Evolutionary conservation across 2,329 filamentous ascomycete genomes (phyloP).

Genomic region (Fusarium nematophilum): DNA sequence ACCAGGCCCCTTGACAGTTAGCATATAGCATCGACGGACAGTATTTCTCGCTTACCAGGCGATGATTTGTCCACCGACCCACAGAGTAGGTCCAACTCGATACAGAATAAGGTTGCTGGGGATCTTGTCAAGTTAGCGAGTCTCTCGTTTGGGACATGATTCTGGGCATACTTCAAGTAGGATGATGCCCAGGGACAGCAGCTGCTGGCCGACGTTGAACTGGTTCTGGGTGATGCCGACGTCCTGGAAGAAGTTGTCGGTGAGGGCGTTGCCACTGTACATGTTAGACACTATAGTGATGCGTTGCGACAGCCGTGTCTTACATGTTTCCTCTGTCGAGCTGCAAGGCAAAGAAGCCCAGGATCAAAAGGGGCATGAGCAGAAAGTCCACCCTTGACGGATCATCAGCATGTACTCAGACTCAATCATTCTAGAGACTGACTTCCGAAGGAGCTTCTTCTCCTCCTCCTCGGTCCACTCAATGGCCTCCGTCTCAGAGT

Average conservation of each 20-base stretch:
- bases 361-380: constrained; percentile 57
- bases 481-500: constrained; percentile 10
- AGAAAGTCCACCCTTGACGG: constrained; percentile 53
- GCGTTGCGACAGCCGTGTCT: neutral
- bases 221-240: constrained; percentile 58
- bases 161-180: constrained; percentile 45
- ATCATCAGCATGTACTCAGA: neutral
- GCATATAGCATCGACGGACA: constrained; percentile 41
- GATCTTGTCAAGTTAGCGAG: constrained; percentile 42
- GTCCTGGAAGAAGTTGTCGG: constrained; percentile 58
- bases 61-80: constrained; percentile 47
- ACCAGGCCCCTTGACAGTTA: constrained; percentile 46
- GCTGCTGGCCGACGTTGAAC: constrained; percentile 58
- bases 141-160: neutral
- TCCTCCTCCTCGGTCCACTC: constrained; percentile 41
- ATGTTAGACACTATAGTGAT: neutral
- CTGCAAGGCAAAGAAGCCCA: constrained; percentile 59
- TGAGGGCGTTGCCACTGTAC: constrained; percentile 52
- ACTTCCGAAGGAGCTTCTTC: constrained; percentile 41
- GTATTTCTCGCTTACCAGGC: constrained; percentile 48
- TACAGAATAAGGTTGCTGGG: constrained; percentile 61
- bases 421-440: neutral
- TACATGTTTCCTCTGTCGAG: constrained; percentile 51
- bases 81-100: constrained; percentile 56
- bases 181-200: constrained; percentile 59